Evolutionary conservation across 352 stramenopile species (phyloP), one percentile per base, ranked within the genome.

Genomic region (Pythium apleroticum): DNA sequence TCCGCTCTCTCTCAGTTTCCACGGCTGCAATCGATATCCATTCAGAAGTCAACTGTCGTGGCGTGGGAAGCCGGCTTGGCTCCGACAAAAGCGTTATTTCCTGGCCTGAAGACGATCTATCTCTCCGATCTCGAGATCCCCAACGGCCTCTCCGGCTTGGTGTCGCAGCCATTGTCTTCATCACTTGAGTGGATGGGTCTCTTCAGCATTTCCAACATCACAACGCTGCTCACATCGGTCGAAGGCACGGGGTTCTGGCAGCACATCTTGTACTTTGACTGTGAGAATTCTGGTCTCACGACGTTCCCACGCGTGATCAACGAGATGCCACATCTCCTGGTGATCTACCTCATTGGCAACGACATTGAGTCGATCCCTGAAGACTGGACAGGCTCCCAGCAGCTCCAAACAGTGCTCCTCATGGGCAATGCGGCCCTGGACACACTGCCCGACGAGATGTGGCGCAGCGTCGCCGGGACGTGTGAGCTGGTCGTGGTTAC

Each of bases 111-210:
- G 2, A 53, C 35, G 1, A 33, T 61, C 28, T 3, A 57, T 5
- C n/a, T 70, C 0, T 49, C 25, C 37, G 24, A 27, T 8, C 22
- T 70, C 8, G 17, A 35, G 48, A 60, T 9, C 28, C 49, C 19
- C 27, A 52, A 30, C 35, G 25, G 28, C 14, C 39, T 60, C 7
- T 53, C 49, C 7, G 49, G 56, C 0, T 4, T 48, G 0, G 2
- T 31, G 17, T 1, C 9, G 2, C 1, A 50, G 3, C 63, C 55
- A 9, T 6, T 70, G 0, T 24, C 63, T 0, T 9, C 25, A 10
- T 57, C 27, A 8, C 1, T 71, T 27, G 64, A 71, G 33, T 71
- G 52, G 57, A 57, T 71, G 22, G 31, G 48, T 6, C 30, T 66
- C 11, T n/a, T 58, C 1, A 15, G 20, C 28, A 25, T 58, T 8